A percentile compares a stretch with the other conserved stretches of the same genome.
These are phyloP conservation scores for Scedosporium apiospermum DNA, from an alignment of 2,329 filamentous ascomycete genomes.

Conservation along the genomic window DNA sequence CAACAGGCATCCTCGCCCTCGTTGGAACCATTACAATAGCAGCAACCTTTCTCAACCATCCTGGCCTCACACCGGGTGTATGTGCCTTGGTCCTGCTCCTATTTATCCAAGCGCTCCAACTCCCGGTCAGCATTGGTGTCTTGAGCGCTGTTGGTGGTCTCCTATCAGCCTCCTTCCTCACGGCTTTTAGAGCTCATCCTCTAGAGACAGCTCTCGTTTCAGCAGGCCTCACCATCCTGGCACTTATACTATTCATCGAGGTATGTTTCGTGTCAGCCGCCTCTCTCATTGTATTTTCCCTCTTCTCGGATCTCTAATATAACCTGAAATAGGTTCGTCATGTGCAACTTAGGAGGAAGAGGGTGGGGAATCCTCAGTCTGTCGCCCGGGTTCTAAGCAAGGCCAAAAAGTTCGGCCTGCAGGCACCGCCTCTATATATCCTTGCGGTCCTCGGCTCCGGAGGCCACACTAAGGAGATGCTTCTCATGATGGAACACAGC, in stretches of 20 bases:
- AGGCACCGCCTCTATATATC: constrained; percentile 5
- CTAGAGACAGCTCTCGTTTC: neutral
- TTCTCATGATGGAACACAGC: constrained; percentile 63
- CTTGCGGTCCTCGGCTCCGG: constrained; percentile 72
- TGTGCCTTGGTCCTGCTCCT: neutral
- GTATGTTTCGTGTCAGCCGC: neutral
- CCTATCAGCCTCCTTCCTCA: neutral
- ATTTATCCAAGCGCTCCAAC: neutral
- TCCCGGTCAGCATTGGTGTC: neutral
- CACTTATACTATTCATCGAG: neutral
- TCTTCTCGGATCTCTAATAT: neutral
- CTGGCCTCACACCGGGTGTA: neutral
- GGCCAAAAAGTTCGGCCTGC: neutral
- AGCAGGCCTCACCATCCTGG: neutral
- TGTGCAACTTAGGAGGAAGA: neutral
- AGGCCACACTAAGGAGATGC: constrained; percentile 92
- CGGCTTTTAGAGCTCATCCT: neutral
- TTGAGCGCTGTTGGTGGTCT: neutral
- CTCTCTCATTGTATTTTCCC: neutral
- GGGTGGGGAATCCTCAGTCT: neutral
- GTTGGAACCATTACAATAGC: neutral
- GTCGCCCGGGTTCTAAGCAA: neutral
- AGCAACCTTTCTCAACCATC: neutral
- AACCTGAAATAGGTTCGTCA: neutral
- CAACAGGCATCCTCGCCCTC: neutral